Conservation (phyloP, 257 asterid genomes). For the Lycium barbarum region DNA sequence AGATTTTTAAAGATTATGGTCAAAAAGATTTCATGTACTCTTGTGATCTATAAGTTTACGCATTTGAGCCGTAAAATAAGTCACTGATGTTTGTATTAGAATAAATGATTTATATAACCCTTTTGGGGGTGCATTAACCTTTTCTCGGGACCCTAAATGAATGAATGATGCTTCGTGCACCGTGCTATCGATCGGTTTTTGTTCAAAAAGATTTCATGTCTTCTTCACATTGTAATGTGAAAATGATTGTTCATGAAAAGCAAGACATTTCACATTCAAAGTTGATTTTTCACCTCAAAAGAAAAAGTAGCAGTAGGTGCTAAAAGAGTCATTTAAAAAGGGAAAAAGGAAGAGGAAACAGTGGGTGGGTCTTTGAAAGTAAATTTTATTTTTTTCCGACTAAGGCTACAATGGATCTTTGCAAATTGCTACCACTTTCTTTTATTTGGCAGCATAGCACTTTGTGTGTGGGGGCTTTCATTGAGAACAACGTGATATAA, state of each 20-base stretch:
- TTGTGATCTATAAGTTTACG: neutral
- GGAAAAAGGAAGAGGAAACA: constrained; percentile 17
- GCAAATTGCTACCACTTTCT: neutral
- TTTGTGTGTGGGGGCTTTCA: constrained; percentile 25
- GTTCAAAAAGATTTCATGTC: neutral
- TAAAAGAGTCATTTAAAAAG: neutral
- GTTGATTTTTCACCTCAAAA: constrained; percentile 7
- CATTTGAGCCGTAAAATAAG: fast-evolving
- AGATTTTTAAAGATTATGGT: constrained; percentile 26
- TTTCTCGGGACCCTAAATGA: too few species aligned
- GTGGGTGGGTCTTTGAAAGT: constrained; percentile 1
- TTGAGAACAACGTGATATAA: constrained; percentile 26
- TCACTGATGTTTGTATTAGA: neutral
- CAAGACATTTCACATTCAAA: constrained; percentile 21
- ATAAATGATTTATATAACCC: too few species aligned
- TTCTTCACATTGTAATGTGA: neutral
- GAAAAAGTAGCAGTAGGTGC: neutral
- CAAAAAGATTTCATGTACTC: neutral
- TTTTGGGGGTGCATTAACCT: too few species aligned
- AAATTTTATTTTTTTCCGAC: neutral
- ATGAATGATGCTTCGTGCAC: neutral
- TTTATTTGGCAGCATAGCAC: constrained; percentile 16
- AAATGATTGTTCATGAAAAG: neutral
- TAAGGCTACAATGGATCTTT: constrained; percentile 23
- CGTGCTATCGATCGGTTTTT: neutral